Conservation (phyloP, 148 eudicot species). For the Rhododendron henanense region DNA sequence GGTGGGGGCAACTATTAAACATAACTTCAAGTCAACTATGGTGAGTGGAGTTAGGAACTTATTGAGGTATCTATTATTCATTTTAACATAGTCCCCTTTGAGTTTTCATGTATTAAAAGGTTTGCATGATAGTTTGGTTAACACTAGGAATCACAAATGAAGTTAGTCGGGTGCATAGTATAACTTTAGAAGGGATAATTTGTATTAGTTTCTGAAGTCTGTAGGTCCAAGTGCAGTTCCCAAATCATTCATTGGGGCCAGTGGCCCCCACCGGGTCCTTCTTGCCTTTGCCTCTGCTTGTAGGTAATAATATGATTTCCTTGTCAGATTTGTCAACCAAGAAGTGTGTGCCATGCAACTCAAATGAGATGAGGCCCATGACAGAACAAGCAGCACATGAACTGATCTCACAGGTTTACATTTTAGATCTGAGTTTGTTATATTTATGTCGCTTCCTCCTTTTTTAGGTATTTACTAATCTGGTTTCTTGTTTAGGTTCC, state of each 20-base stretch:
- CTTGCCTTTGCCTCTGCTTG: not conserved
- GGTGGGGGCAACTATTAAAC: not conserved
- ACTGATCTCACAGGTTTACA: slow-evolving; percentile 48
- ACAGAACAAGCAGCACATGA: slow-evolving; percentile 60
- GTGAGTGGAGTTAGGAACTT: not conserved
- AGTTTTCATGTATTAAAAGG: not conserved
- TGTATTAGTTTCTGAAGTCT: not conserved
- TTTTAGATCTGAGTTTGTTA: not conserved
- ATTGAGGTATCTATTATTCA: not conserved
- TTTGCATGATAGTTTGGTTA: not conserved
- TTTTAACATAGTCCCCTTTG: not conserved
- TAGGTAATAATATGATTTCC: not conserved
- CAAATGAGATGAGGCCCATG: slow-evolving; percentile 72
- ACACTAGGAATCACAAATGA: not conserved
- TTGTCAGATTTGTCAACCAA: slow-evolving; percentile 60
- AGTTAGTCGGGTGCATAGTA: not conserved
- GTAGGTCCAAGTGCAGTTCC: not conserved
- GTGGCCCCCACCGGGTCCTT: not conserved
- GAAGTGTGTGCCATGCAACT: slow-evolving; percentile 88
- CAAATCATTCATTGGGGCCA: not conserved
- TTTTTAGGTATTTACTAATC: not conserved
- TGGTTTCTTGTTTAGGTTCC: slow-evolving; percentile 50
- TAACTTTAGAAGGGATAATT: not conserved
- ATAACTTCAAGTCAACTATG: not conserved
- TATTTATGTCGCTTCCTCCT: not conserved